Evolutionary conservation across 306 rosid genomes (phyloP).

Genomic region (Biancaea sappan): DNA sequence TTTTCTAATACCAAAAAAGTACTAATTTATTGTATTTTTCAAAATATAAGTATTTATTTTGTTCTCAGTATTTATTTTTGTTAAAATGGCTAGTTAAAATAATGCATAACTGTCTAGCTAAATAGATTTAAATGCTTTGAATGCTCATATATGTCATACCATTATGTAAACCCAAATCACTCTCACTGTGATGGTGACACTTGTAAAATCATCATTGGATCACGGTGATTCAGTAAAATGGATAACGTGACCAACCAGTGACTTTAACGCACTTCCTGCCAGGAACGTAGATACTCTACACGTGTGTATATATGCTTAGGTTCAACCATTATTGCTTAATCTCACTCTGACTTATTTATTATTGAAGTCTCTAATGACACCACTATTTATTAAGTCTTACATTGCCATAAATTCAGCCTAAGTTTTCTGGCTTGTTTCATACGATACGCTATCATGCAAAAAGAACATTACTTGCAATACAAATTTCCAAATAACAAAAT

Average conservation of each 20-base stretch:
- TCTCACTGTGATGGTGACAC: background rate
- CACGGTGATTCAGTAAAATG: background rate
- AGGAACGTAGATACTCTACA: constrained; percentile 42
- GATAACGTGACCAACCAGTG: constrained; percentile 24
- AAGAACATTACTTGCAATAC: background rate
- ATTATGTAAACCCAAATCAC: no score
- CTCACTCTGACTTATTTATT: background rate
- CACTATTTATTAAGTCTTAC: no score
- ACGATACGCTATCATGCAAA: background rate
- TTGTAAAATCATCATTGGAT: constrained; percentile 15
- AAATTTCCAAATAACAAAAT: no score
- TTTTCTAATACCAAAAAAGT: no score
- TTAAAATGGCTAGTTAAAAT: no score
- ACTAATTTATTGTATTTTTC: no score
- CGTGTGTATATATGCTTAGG: background rate
- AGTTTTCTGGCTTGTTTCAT: background rate
- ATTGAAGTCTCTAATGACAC: background rate
- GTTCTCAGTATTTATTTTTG: no score
- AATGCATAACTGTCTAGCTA: no score
- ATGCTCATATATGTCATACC: no score
- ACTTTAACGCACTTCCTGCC: constrained; percentile 53
- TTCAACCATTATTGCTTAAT: constrained; percentile 3
- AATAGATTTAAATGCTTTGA: no score
- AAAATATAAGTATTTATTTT: no score
- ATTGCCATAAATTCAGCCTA: background rate